phyloP scores from a whole-genome alignment of 306 rosid species.

The Begonia loranthoides region DNA sequence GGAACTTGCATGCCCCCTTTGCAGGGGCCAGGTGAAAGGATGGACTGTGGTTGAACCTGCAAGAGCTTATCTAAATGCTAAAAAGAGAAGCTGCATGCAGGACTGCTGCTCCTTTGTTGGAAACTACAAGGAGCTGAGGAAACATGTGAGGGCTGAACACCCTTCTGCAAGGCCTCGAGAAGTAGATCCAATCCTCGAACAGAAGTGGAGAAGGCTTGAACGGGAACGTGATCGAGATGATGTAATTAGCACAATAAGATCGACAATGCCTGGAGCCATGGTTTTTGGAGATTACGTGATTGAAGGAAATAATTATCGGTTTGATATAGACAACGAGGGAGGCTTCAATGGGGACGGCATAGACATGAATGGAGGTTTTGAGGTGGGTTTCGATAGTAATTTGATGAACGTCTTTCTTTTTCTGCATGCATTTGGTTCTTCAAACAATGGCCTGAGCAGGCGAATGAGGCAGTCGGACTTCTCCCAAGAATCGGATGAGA shows the following conservation, averaged over 20 bases:
- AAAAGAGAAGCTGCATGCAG: conserved; percentile 86
- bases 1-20: conserved; percentile 66
- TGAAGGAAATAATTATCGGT: conserved; percentile 50
- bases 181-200: conserved; percentile 79
- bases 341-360: conserved; percentile 29
- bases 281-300: conserved; percentile 88
- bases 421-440: conserved; percentile 64
- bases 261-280: conserved; percentile 88
- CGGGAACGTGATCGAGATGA: conserved; percentile 89
- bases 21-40: conserved; percentile 89
- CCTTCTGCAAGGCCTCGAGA: conserved; percentile 74
- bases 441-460: conserved; percentile 44
- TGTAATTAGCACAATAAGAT: conserved; percentile 86
- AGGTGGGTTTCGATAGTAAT: conserved; percentile 54
- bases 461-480: conserved; percentile 45
- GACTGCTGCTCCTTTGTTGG: conserved; percentile 74
- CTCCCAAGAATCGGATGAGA: conserved; percentile 28
- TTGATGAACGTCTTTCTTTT: conserved; percentile 77
- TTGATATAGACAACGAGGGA: conserved; percentile 58
- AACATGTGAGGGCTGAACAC: conserved; percentile 73
- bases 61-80: conserved; percentile 69
- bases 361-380: conserved; percentile 52
- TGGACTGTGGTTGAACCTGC: conserved; percentile 98
- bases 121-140: conserved; percentile 74
- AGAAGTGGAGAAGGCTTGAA: conserved; percentile 93